A percentile compares a stretch with the other conserved stretches of the same genome.
Evolutionary conservation across 2,329 filamentous ascomycete genomes (phyloP).

Genomic region (Westerdykella ornata): DNA sequence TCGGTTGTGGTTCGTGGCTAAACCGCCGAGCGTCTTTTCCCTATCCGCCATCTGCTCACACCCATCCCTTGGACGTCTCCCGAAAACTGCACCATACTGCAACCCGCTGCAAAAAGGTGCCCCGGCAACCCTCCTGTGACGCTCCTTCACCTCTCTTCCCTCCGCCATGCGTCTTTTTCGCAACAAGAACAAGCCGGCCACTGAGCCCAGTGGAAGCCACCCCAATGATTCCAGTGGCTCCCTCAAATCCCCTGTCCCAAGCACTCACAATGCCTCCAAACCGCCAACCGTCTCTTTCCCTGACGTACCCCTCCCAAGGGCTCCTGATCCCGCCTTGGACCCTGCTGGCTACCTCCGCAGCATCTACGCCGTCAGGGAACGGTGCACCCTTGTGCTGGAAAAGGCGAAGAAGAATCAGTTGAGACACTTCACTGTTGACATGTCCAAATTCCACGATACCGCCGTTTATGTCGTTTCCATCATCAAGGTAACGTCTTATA

Average conservation of each 20-base stretch:
- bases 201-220: conserved; percentile 32
- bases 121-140: conserved; percentile 2
- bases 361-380: conserved; percentile 78
- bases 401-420: conserved; percentile 73
- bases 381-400: conserved; percentile 64
- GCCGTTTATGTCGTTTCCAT: conserved; percentile 85
- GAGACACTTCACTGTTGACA: conserved; percentile 82
- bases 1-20: conserved; percentile 10
- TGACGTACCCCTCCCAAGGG: conserved; percentile 72
- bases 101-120: not conserved
- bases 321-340: conserved; percentile 81
- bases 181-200: conserved; percentile 41
- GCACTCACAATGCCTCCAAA: conserved; percentile 35
- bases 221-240: conserved; percentile 45
- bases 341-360: conserved; percentile 87
- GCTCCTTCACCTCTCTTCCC: conserved; percentile 1
- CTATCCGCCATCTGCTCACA: not conserved
- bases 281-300: conserved; percentile 47
- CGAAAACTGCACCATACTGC: not conserved
- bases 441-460: conserved; percentile 74
- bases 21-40: conserved; percentile 1
- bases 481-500: conserved; percentile 66
- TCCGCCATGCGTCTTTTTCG: conserved; percentile 48
- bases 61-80: not conserved
- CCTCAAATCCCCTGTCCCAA: conserved; percentile 45